Conservation (phyloP, 2,329 filamentous ascomycete species). For the Sclerotinia sclerotiorum region DNA sequence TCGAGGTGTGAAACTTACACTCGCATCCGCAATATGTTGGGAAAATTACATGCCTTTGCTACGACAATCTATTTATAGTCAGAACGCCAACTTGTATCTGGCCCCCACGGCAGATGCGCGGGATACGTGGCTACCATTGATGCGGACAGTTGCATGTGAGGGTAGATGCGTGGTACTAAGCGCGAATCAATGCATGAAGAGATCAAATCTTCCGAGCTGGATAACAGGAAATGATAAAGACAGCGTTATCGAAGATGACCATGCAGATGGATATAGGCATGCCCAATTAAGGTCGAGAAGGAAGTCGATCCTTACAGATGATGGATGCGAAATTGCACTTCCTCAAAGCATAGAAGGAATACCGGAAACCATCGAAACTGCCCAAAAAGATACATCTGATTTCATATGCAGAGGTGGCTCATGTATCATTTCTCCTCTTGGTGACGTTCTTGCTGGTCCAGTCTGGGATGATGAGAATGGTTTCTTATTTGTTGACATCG, state of each 20-base stretch:
- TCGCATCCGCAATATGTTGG: constrained; percentile 92
- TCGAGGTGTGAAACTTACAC: constrained; percentile 73
- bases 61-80: constrained; percentile 77
- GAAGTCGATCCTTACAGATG: constrained; percentile 41
- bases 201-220: constrained; percentile 57
- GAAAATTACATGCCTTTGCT: constrained; percentile 95
- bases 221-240: constrained; percentile 44
- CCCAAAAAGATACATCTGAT: constrained; percentile 30
- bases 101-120: constrained; percentile 85
- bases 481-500: constrained; percentile 70
- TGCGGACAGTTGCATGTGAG: constrained; percentile 79
- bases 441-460: constrained; percentile 76
- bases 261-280: constrained; percentile 14
- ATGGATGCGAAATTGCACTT: constrained; percentile 57
- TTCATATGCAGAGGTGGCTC: constrained; percentile 72
- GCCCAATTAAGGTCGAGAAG: constrained; percentile 23
- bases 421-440: constrained; percentile 75
- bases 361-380: constrained; percentile 2
- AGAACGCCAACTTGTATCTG: constrained; percentile 89
- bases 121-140: constrained; percentile 78
- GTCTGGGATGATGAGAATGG: constrained; percentile 75
- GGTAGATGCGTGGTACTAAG: constrained; percentile 83
- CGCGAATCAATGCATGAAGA: constrained; percentile 76
- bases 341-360: constrained; percentile 21
- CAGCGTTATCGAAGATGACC: constrained; percentile 10